phyloP scores from a whole-genome alignment of 148 eudicot species.

The Rhododendron simsii region DNA sequence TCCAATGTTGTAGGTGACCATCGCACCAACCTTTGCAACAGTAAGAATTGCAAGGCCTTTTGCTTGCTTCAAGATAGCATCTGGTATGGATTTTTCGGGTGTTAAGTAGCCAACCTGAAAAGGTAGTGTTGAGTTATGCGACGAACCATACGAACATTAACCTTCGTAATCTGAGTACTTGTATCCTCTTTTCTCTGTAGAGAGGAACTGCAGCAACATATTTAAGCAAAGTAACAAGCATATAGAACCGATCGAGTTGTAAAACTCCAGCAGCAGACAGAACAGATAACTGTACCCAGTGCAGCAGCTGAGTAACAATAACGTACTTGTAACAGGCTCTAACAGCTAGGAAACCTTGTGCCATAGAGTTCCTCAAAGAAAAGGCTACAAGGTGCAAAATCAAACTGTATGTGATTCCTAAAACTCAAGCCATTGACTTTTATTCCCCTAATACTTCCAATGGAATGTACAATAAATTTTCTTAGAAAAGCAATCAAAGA shows the following conservation, averaged over 20 bases:
- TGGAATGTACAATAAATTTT: not conserved
- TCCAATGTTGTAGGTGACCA: constrained; percentile 59
- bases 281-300: not conserved
- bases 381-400: not conserved
- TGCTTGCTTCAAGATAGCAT: constrained; percentile 56
- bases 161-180: not conserved
- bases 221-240: not conserved
- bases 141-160: not conserved
- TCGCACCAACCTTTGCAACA: constrained; percentile 54
- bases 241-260: not conserved
- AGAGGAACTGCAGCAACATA: not conserved
- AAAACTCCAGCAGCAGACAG: not conserved
- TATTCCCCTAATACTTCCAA: not conserved
- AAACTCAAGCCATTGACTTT: not conserved
- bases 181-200: not conserved
- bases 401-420: not conserved
- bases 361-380: not conserved
- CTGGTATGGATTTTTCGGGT: constrained; percentile 57
- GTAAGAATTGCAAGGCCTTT: constrained; percentile 69
- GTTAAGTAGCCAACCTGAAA: constrained; percentile 44
- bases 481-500: not conserved
- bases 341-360: not conserved
- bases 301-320: not conserved
- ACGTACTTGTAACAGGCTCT: not conserved
- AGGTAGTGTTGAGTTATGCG: not conserved